These are phyloP conservation scores for Corrigiola litoralis DNA, from an alignment of 179 eudicot genomes.

Conservation along the genomic window DNA sequence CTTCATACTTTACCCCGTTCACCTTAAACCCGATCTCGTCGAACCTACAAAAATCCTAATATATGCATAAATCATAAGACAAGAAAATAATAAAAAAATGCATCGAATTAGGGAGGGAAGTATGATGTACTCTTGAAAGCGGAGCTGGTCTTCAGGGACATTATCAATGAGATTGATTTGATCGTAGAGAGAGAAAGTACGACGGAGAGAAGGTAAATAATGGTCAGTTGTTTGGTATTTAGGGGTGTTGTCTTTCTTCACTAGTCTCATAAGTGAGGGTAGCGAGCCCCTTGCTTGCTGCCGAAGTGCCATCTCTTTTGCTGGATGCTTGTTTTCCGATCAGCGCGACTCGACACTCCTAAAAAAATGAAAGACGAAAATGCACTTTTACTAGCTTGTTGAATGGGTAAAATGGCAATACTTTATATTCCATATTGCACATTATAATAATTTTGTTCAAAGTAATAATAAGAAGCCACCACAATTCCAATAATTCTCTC, in stretches of 20 bases:
- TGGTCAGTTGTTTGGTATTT: conserved; percentile 22
- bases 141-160: conserved; percentile 89
- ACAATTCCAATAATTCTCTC: too few relatives aligned
- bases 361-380: too few relatives aligned
- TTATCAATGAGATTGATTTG: conserved; percentile 89
- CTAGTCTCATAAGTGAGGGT: conserved; percentile 56
- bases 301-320: conserved; percentile 52
- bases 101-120: not conserved
- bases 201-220: conserved; percentile 72
- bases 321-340: too few relatives aligned
- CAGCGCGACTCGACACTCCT: too few relatives aligned
- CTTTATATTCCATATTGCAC: too few relatives aligned
- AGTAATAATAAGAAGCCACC: too few relatives aligned
- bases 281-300: conserved; percentile 58
- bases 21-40: conserved; percentile 75
- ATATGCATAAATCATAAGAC: not conserved
- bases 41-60: conserved; percentile 36
- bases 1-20: conserved; percentile 73
- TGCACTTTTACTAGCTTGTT: too few relatives aligned
- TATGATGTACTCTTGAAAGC: conserved; percentile 62
- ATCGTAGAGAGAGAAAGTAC: conserved; percentile 92
- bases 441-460: too few relatives aligned
- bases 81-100: not conserved
- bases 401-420: too few relatives aligned
- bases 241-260: conserved; percentile 36